Percentiles rank a stretch among this genome's conserved stretches.
phyloP scores from a whole-genome alignment of 2,329 filamentous ascomycete species.

The Trichoderma harzianum region DNA sequence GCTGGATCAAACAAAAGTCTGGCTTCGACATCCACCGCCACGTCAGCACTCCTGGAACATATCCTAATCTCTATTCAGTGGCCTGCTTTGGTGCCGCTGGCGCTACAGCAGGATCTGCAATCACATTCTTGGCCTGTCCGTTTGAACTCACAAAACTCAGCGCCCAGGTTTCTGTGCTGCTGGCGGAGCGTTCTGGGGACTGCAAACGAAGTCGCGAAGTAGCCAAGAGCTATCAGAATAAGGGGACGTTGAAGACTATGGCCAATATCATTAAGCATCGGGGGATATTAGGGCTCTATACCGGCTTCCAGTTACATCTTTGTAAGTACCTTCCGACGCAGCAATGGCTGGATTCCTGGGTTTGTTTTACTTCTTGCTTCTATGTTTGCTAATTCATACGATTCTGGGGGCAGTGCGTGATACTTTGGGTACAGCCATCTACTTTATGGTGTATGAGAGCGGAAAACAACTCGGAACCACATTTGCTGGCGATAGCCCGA shows the following conservation, averaged over 20 bases:
- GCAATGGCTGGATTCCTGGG: background rate
- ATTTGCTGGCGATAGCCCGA: constrained; percentile 64
- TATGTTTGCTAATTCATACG: constrained; percentile 18
- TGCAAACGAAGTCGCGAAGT: constrained; percentile 53
- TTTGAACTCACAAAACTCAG: constrained; percentile 90
- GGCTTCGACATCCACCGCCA: constrained; percentile 68
- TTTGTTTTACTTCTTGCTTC: background rate
- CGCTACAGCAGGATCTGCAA: constrained; percentile 73
- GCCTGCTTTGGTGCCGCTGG: constrained; percentile 75
- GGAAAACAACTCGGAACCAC: constrained; percentile 78
- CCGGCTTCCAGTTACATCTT: constrained; percentile 74
- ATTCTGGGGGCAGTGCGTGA: constrained; percentile 60
- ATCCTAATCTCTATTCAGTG: constrained; percentile 70
- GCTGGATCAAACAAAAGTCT: constrained; percentile 65
- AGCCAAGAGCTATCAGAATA: constrained; percentile 69
- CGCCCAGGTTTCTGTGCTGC: constrained; percentile 77
- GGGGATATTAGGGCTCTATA: constrained; percentile 71
- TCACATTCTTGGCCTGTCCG: constrained; percentile 78
- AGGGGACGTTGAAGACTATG: constrained; percentile 73
- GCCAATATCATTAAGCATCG: constrained; percentile 73
- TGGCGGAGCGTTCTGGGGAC: constrained; percentile 48
- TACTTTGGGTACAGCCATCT: constrained; percentile 78
- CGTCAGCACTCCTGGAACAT: constrained; percentile 66
- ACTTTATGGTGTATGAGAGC: constrained; percentile 88
- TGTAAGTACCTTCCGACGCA: constrained; percentile 48